A percentile compares a stretch with the other conserved stretches of the same genome.
Evolutionary conservation across 208 protist genomes (phyloP).

Genomic region (Tritrichomonas foetus): DNA sequence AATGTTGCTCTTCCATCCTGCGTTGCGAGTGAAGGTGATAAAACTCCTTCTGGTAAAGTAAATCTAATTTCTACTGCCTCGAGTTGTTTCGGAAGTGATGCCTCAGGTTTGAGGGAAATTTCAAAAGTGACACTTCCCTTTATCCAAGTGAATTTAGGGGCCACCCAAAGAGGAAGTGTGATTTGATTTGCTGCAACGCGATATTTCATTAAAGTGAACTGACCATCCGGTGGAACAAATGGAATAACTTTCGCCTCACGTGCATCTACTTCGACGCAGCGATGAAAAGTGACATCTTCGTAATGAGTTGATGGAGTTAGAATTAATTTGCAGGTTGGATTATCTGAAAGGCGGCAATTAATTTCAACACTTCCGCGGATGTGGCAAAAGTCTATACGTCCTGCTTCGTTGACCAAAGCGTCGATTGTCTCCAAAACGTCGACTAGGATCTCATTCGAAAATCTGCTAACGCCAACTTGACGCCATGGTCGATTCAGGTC

Average conservation of each 20-base stretch:
- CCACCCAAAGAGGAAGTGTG: background rate
- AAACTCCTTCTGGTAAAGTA: background rate
- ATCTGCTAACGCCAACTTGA: too few relatives aligned
- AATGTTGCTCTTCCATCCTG: background rate
- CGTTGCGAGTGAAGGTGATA: background rate
- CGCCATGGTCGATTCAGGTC: background rate
- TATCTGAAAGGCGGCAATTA: background rate
- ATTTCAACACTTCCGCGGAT: background rate
- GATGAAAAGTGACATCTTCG: background rate
- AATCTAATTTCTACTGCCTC: background rate
- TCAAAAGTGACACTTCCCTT: background rate
- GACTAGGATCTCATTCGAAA: background rate
- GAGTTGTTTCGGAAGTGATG: background rate
- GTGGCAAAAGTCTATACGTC: constrained; percentile 18
- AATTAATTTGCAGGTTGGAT: background rate
- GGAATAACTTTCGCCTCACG: background rate
- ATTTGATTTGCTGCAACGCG: background rate
- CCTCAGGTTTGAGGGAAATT: background rate
- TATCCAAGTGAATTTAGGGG: background rate
- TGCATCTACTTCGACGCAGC: background rate
- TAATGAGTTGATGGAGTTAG: background rate
- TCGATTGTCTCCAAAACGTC: background rate
- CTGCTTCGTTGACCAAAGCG: background rate
- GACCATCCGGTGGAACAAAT: constrained; percentile 1
- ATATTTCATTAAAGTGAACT: constrained; percentile 27